A percentile compares a stretch with the other conserved stretches of the same genome.
Conservation (phyloP, 257 asterid species). For the Fraxinus anomala region DNA sequence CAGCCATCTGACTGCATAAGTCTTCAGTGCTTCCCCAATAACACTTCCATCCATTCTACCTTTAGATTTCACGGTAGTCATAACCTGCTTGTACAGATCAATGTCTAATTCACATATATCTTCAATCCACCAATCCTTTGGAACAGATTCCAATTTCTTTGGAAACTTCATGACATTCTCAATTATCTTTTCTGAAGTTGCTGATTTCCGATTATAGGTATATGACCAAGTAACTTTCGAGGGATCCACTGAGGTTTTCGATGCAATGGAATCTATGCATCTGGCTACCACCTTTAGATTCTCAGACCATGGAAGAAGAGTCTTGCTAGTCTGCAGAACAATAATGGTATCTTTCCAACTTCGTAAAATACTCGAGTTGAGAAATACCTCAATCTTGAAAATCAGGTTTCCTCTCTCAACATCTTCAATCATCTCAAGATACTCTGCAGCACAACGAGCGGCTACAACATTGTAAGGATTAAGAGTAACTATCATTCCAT, state of each 20-base stretch:
- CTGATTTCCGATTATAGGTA: conserved; percentile 60
- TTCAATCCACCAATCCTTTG: conserved; percentile 97
- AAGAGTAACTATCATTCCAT: conserved; percentile 81
- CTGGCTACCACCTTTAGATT: conserved; percentile 72
- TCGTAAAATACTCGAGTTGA: conserved; percentile 72
- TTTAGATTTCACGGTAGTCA: conserved; percentile 71
- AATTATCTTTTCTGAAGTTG: conserved; percentile 48
- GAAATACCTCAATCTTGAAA: conserved; percentile 78
- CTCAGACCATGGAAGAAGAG: conserved; percentile 81
- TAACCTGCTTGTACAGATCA: conserved; percentile 71
- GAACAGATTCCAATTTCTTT: conserved; percentile 47
- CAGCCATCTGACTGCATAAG: conserved; percentile 81
- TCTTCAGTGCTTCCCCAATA: conserved; percentile 76
- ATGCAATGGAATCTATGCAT: conserved; percentile 79
- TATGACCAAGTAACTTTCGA: conserved; percentile 79
- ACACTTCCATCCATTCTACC: conserved; percentile 74
- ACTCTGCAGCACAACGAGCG: conserved; percentile 87
- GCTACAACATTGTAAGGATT: conserved; percentile 86
- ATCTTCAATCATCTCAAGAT: conserved; percentile 87
- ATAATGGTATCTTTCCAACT: conserved; percentile 95
- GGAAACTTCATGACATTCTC: conserved; percentile 44
- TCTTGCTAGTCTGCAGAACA: conserved; percentile 72
- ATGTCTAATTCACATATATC: conserved; percentile 83
- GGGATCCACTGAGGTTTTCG: conserved; percentile 88
- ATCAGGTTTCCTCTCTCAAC: conserved; percentile 76